Base-by-base conservation (phyloP, 148 eudicot genomes). In the Tetragonia tetragonoides region DNA sequence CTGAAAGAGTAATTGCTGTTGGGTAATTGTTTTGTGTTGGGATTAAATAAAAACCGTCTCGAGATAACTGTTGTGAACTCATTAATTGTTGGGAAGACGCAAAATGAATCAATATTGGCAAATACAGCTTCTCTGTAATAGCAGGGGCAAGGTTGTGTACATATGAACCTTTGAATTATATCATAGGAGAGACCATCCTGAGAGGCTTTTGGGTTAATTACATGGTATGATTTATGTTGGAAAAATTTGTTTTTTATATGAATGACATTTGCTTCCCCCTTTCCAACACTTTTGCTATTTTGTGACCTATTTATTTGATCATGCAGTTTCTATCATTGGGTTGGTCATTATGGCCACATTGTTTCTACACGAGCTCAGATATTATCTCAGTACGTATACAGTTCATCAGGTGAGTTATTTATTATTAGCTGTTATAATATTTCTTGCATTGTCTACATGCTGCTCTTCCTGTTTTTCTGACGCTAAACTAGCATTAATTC, bases 331-430 rank as follows among this genome's bases (percentile, higher is more conserved):
- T 57, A 85, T 96, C 69, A 83, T 93, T 80, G 99, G 99, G 75
- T 87, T 96, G 75, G 83, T 88, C 81, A 93, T 96, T 70, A 96
- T 96, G 97, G 93, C 88, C 59, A 88, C 97, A 77, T 78, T 96
- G 72, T 96, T 96, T 78, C 44, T 96, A 73, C 99, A 96, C 70
- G 99, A 96, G 90, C 88, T 93, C 60, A 88, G 86, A 80, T 96
- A 90, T 87, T 93, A 96, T 81, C 88, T 96, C 59, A 85, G 91
- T 71, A 93, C 97, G 38, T 87, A 93, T 83, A 91, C 91, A 49
- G 95, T 93, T 79, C 97, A 96, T 61, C 89, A 96, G 98, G 99
- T 95, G 76, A 74, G 79, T 28, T 66, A 53, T 75, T 61, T 46
- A 34, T 78, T 57, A n/a, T 65, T 70, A 46, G 74, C 62, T 0